Evolutionary conservation across 1,284 basidiomycete species (phyloP).

Genomic region (Cryptococcus sp.): DNA sequence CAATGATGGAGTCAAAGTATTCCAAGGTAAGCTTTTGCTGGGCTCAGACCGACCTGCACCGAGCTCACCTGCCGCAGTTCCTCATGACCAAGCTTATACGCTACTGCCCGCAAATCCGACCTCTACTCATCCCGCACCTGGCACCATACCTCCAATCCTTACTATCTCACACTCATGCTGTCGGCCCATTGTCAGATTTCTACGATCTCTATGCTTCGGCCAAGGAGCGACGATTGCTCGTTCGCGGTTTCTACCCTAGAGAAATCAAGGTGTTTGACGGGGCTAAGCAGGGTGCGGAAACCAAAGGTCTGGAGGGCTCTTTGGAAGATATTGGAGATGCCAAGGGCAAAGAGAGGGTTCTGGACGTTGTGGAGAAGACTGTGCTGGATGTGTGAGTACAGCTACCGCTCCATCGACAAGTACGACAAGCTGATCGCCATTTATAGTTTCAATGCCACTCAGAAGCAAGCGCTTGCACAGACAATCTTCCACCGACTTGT

Average conservation of each 20-base stretch:
- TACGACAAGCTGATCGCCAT: background rate
- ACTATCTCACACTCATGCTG: slow-evolving; percentile 78
- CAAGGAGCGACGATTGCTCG: slow-evolving; percentile 72
- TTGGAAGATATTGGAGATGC: slow-evolving; percentile 63
- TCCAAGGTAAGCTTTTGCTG: slow-evolving; percentile 65
- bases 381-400: slow-evolving; percentile 70
- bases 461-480: slow-evolving; percentile 81
- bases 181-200: slow-evolving; percentile 76
- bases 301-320: slow-evolving; percentile 63
- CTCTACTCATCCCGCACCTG: slow-evolving; percentile 70
- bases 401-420: background rate
- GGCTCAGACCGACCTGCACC: background rate
- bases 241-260: slow-evolving; percentile 78
- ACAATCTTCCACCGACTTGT: slow-evolving; percentile 76
- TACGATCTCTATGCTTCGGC: slow-evolving; percentile 82
- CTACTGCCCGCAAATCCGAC: slow-evolving; percentile 68
- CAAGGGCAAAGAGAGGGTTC: slow-evolving; percentile 65
- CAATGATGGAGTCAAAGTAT: slow-evolving; percentile 80
- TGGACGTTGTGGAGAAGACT: slow-evolving; percentile 70
- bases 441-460: slow-evolving; percentile 78
- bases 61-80: slow-evolving; percentile 59
- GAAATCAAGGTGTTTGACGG: slow-evolving; percentile 77
- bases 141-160: slow-evolving; percentile 70
- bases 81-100: slow-evolving; percentile 80
- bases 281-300: slow-evolving; percentile 54